These are phyloP conservation scores for Flaveria robusta DNA, from an alignment of 129 eudicot genomes.

Conservation along the genomic window DNA sequence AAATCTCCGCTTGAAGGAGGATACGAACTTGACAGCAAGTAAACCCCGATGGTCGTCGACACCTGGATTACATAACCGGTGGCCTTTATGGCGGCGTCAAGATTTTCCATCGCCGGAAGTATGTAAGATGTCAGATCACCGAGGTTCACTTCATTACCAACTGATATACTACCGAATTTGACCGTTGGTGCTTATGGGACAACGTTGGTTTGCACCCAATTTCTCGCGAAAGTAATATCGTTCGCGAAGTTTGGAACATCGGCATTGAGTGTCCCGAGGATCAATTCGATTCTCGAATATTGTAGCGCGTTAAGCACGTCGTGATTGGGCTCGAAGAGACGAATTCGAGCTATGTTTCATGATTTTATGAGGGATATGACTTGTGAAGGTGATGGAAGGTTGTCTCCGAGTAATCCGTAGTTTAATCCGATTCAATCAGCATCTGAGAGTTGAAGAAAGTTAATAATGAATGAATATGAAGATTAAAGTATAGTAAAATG, in stretches of 20 bases:
- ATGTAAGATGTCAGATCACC: conserved; percentile 17
- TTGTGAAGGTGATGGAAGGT: conserved; percentile 38
- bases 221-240: conserved; percentile 27
- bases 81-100: conserved; percentile 29
- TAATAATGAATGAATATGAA: not conserved
- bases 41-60: conserved; percentile 30
- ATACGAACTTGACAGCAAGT: conserved; percentile 27
- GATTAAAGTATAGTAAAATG: not conserved
- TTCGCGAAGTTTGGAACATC: conserved; percentile 36
- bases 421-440: conserved; percentile 34
- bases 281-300: conserved; percentile 32
- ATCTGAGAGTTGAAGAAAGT: conserved; percentile 18
- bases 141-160: conserved; percentile 49
- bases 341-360: conserved; percentile 21
- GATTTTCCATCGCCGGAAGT: conserved; percentile 38
- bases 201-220: conserved; percentile 38
- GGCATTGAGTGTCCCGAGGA: conserved; percentile 37
- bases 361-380: conserved; percentile 35
- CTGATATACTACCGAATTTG: conserved; percentile 30
- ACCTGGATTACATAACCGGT: conserved; percentile 27
- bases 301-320: conserved; percentile 34
- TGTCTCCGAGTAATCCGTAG: conserved; percentile 42
- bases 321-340: conserved; percentile 39
- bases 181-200: conserved; percentile 36
- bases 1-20: conserved; percentile 47